Evolutionary conservation across 108 stramenopile genomes (phyloP).

Genomic region (Nannochloropsis salina): DNA sequence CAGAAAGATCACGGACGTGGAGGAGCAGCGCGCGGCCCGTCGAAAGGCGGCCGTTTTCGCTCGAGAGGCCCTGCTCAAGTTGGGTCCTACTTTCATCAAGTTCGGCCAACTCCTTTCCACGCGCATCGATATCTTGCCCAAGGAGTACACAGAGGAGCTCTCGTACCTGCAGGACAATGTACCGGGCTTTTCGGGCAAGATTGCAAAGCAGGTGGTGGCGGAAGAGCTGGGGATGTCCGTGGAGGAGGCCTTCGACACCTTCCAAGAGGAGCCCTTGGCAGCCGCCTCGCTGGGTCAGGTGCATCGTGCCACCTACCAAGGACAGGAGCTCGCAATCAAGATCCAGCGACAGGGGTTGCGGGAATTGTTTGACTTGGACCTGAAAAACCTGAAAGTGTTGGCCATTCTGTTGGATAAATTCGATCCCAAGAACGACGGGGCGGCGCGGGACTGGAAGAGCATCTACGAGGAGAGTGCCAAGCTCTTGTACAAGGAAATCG

Average conservation of each 20-base stretch:
- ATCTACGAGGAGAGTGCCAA: slow-evolving; percentile 84
- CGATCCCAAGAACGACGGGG: slow-evolving; percentile 89
- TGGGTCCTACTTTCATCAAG: slow-evolving; percentile 93
- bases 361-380: slow-evolving; percentile 86
- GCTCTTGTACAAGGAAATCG: slow-evolving; percentile 83
- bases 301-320: slow-evolving; percentile 75
- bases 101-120: slow-evolving; percentile 90
- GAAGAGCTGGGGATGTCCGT: slow-evolving; percentile 70
- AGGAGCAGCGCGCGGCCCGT: neutral
- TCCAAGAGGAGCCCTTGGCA: slow-evolving; percentile 71
- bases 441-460: slow-evolving; percentile 70
- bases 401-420: slow-evolving; percentile 82
- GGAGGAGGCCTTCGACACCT: slow-evolving; percentile 65
- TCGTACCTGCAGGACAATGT: slow-evolving; percentile 87
- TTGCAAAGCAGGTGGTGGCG: slow-evolving; percentile 76
- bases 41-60: neutral
- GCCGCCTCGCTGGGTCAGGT: slow-evolving; percentile 93
- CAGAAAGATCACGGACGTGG: neutral
- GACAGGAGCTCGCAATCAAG: slow-evolving; percentile 74
- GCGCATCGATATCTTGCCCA: slow-evolving; percentile 78
- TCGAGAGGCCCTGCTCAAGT: slow-evolving; percentile 68
- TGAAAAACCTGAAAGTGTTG: slow-evolving; percentile 78
- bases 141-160: slow-evolving; percentile 77
- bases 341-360: slow-evolving; percentile 86
- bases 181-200: slow-evolving; percentile 73